Evolutionary conservation across 163 green algal species (phyloP).

Genomic region (Scenedesmus sp.): DNA sequence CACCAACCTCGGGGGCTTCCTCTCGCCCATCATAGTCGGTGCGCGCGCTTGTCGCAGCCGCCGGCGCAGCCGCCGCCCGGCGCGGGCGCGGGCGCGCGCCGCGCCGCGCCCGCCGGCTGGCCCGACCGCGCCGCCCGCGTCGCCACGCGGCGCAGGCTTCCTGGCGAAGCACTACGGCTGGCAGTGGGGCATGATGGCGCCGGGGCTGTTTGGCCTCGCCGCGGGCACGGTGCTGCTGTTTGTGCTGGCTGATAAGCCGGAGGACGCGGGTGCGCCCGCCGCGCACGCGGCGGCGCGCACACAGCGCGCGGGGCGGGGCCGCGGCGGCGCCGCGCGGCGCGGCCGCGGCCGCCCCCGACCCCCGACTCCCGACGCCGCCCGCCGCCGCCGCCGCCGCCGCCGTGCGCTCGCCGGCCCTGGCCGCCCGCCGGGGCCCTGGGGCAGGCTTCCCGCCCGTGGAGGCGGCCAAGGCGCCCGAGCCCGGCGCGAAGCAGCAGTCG

Average conservation of each 20-base stretch:
- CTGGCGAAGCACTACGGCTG: constrained; percentile 59
- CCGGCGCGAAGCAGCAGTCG: constrained; percentile 44
- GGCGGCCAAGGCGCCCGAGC: constrained; percentile 23
- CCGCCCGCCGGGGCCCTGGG: no score
- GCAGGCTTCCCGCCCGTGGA: constrained; percentile 32
- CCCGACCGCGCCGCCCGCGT: background rate
- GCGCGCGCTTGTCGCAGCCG: background rate
- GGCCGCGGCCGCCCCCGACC: no score
- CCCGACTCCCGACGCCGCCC: no score
- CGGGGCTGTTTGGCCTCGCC: constrained; percentile 80
- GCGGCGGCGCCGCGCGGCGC: no score
- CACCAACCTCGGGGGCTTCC: constrained; percentile 73
- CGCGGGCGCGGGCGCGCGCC: background rate
- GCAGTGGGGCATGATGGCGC: constrained; percentile 88
- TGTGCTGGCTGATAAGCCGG: constrained; percentile 16
- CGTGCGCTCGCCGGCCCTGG: no score
- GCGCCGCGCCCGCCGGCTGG: background rate
- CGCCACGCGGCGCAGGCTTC: constrained; percentile 33
- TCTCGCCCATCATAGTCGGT: constrained; percentile 49
- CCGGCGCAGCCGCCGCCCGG: no score
- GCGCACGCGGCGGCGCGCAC: no score
- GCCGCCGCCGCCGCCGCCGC: no score
- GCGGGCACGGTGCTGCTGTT: constrained; percentile 54
- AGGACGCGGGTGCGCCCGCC: constrained; percentile 3
- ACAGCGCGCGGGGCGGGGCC: no score